Evolutionary conservation across 352 stramenopile species (phyloP), one percentile per base, ranked within the genome.

Genomic region (Globisporangium rhizosaccharum): DNA sequence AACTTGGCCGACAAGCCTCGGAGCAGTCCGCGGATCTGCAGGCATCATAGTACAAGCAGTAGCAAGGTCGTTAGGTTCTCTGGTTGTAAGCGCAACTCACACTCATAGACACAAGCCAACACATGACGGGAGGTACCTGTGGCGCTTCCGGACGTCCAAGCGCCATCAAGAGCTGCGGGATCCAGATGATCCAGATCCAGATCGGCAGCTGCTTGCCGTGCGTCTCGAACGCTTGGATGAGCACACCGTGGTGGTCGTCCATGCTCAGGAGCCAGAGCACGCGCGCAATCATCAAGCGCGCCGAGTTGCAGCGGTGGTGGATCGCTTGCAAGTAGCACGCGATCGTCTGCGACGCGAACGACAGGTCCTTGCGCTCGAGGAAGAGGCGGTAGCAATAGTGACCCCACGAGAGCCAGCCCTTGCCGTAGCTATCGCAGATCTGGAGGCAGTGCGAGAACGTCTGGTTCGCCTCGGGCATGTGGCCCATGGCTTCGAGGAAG

Each of bases 171-270:
- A 99, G 66, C 62, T 99, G 96, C 20, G 96, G 96, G 53, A 99
- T 98, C 96, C 97, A 99, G 42, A 98, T 96, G 39, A 99, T 96
- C 97, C 97, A 99, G 54, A 99, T 96, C 96, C 96, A 99, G 58
- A 98, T 96, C 23, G 96, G 97, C 17, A 99, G 72, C 53, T 95
- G 82, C 61, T 94, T 95, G 55, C 92, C 94, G 64, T 98, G 88
- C 15, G 82, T 92, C 73, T 99, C 94, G 53, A 99, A 94, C 56
- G 94, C 71, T 55, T 92, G 81, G 41, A 96, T 86, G 9, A 94
- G 63, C 46, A 82, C 62, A 23, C 82, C 82, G 15, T 76, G 59
- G 25, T 85, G 74, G 56, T 97, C 88, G 60, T 97, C 90, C 65
- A 94, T 81, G 57, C 82, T 92, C 15, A 98, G 72, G 57, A 97